phyloP scores from a whole-genome alignment of 192 early-diverging fungal genomes.

The Coemansia sp. region DNA sequence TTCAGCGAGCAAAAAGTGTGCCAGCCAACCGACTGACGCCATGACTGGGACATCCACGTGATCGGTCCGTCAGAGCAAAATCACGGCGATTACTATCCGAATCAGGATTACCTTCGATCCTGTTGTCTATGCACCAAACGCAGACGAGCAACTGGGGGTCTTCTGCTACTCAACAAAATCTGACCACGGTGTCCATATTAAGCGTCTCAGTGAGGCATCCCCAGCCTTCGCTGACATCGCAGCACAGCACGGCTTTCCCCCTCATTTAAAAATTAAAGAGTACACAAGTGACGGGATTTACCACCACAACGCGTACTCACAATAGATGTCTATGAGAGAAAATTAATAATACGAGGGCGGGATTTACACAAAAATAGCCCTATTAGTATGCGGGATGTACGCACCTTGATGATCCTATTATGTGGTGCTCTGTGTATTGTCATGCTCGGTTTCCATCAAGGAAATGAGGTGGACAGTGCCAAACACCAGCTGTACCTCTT shows the following conservation, averaged over 20 bases:
- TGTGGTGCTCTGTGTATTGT: slow-evolving; percentile 4
- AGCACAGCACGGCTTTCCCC: background rate
- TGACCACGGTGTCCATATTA: too few species aligned
- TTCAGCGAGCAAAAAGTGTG: background rate
- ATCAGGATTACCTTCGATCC: too few species aligned
- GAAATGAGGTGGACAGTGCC: background rate
- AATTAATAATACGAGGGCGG: background rate
- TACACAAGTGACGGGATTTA: background rate
- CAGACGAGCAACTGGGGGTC: too few species aligned
- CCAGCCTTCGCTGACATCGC: background rate
- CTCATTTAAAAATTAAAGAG: background rate
- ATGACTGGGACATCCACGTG: background rate
- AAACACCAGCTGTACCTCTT: background rate
- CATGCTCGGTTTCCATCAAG: background rate
- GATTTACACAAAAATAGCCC: slow-evolving; percentile 1
- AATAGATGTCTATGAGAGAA: background rate
- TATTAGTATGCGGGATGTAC: slow-evolving; percentile 5
- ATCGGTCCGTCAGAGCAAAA: background rate
- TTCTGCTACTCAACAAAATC: too few species aligned
- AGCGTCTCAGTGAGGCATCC: background rate
- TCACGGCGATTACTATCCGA: background rate
- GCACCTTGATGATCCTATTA: slow-evolving; percentile 6
- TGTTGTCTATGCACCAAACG: too few species aligned
- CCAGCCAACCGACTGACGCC: background rate
- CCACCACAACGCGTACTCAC: background rate